Evolutionary conservation across 1,284 basidiomycete species (phyloP), one percentile per base, ranked within the genome.

Genomic region (Trichosporon inkin): DNA sequence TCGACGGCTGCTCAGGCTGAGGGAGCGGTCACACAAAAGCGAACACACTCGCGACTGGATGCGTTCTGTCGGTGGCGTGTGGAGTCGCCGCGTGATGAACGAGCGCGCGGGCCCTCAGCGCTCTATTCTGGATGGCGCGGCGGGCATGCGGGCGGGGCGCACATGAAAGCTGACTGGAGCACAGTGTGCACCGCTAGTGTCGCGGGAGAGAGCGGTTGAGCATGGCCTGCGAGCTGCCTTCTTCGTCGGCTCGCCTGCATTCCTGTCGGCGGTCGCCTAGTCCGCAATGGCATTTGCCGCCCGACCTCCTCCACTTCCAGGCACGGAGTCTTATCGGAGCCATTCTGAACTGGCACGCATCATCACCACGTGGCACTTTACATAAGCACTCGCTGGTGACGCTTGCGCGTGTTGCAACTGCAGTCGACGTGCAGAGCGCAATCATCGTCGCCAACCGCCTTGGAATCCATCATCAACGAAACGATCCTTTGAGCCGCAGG

Each of bases 321-420:
- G 53, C 53, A 54, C 53, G 14, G 8, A 11, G 16, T 4, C 44
- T 49, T 49, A 49, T 49, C 44, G 44, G 44, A 49, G 14, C 44
- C 44, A 28, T 49, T 49, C 44, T n/a, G 3, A 22, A 3, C 16
- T 5, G 28, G 24, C 4, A 3, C n/a, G 0, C 5, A 6, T n/a
- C 6, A 22, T 6, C 13, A 17, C 44, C 44, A 49, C 44, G 44
- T 49, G 44, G 44, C 44, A 6, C n/a, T 49, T 49, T 49, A 49
- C 44, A 49, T 49, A 49, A 49, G 22, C 44, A 49, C 6, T 32
- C 20, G 13, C 44, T 49, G 22, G 51, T 54, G 41, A 53, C 51
- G 53, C 57, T 59, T 59, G 57, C 57, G 53, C 57, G 53, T 55
- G 38, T 55, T 55, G 53, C 37, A 39, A 40, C 37, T 17, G 37